Evolutionary conservation across 306 rosid genomes (phyloP).

Genomic region (Quercus suber): DNA sequence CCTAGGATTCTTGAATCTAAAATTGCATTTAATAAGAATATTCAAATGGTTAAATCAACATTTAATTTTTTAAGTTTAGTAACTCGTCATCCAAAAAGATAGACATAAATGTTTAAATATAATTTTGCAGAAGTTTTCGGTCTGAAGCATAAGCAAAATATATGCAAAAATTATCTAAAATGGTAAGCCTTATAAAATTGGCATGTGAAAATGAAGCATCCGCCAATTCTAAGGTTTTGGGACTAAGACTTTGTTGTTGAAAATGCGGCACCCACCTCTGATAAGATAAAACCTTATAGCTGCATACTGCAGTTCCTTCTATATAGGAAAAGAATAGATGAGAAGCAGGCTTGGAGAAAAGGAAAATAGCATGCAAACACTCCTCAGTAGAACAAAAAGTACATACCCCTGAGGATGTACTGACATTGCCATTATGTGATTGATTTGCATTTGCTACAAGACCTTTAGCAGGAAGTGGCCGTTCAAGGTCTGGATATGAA

Average conservation of each 20-base stretch:
- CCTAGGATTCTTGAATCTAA: background rate
- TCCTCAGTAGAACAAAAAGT: slow-evolving; percentile 7
- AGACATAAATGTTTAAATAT: background rate
- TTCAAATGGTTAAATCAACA: background rate
- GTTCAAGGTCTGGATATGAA: slow-evolving; percentile 63
- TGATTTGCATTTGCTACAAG: slow-evolving; percentile 19
- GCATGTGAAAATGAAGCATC: background rate
- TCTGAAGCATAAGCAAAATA: background rate
- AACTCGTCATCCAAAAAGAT: background rate
- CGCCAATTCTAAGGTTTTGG: no score
- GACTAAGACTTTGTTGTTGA: background rate
- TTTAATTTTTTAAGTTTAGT: background rate
- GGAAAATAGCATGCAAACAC: background rate
- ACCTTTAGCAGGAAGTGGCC: slow-evolving; percentile 16
- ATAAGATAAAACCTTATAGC: background rate
- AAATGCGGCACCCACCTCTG: background rate
- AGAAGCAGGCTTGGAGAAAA: background rate
- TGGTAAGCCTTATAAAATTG: background rate
- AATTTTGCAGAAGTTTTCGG: background rate
- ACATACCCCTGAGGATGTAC: slow-evolving; percentile 35
- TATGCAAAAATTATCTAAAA: background rate
- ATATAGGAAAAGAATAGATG: background rate
- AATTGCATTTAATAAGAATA: background rate
- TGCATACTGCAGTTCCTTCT: background rate
- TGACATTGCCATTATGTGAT: slow-evolving; percentile 15